Evolutionary conservation across 2,329 filamentous ascomycete species (phyloP), one percentile per base, ranked within the genome.

Genomic region (Aspergillus intermedius): DNA sequence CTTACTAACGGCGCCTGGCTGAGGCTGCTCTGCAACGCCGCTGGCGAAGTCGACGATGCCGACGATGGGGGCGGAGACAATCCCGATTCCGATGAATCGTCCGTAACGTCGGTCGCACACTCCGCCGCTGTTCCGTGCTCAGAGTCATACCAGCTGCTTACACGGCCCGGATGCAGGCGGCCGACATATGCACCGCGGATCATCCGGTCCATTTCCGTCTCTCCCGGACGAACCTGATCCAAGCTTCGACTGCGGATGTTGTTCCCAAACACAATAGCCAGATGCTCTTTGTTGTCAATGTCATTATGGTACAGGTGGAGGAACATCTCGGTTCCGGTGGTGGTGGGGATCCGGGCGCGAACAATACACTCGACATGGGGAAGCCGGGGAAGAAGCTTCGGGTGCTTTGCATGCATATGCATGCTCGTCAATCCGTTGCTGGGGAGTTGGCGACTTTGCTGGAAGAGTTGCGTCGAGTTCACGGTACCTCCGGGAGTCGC

Each of bases 201-300:
- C 86, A 98, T 94, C 54, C 93, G 83, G 57, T 75, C 72, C 71
- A 74, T 73, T 58, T 75, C 72, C 4, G 70, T 73, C 70, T 81
- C 62, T 1, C 72, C 73, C 5, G 70, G 68, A 43, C 67, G 61
- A 22, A 72, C 67, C 12, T 65, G 59, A 56, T 76, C 72, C 44
- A 76, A 79, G 82, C 69, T 78, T 67, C 74, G 83, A 82, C 66
- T 81, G 43, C 93, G 80, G 57, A 97, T 96, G 43, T 84, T 77
- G 50, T 85, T 84, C 2, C 93, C 93, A 68, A 98, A 98, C 0
- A 98, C 93, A 63, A 98, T 97, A 15, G 93, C 93, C 45, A 98
- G 74, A 66, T 98, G 93, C 65, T 98, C 93, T 70, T 98, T 98
- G 56, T 85, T 88, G 68, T 98, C 93, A 5, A 88, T 82, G 60